Percentiles rank a stretch among this genome's conserved stretches.
phyloP scores from a whole-genome alignment of 176 grass and related monocot genomes.

The Carex pumila region DNA sequence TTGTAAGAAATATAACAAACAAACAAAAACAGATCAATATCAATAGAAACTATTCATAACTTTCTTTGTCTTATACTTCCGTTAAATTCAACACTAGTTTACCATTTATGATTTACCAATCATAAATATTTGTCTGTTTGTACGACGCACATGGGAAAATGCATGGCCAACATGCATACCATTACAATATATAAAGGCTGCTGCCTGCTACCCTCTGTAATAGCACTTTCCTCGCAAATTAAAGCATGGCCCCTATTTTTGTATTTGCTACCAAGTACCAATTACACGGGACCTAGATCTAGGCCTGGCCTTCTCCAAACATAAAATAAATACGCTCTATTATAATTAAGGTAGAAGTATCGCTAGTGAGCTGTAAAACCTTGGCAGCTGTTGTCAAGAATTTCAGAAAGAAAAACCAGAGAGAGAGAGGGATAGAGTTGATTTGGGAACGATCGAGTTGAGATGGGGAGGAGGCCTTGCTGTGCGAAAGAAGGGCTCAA shows the following conservation, averaged over 20 bases:
- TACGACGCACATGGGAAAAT: not conserved
- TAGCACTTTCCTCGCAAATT: not conserved
- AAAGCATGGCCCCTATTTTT: not conserved
- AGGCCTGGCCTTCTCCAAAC: not conserved
- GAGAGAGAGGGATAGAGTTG: not conserved
- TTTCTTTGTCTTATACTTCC: no score
- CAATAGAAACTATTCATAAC: no score
- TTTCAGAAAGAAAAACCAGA: not conserved
- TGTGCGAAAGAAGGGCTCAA: constrained; percentile 27
- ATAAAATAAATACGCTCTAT: not conserved
- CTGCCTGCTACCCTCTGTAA: not conserved
- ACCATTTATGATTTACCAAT: not conserved
- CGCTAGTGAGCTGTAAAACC: not conserved
- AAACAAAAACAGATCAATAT: no score
- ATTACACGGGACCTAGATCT: not conserved
- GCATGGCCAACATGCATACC: not conserved
- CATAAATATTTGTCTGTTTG: not conserved
- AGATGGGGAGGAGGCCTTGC: constrained; percentile 31
- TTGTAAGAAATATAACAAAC: no score
- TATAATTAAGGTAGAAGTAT: not conserved
- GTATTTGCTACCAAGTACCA: not conserved
- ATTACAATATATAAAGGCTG: not conserved
- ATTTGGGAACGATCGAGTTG: not conserved
- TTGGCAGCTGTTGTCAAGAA: not conserved
- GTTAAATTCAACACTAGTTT: no score